Conservation (phyloP, 495 filamentous ascomycete species). For the Amphirosellinia nigrospora region DNA sequence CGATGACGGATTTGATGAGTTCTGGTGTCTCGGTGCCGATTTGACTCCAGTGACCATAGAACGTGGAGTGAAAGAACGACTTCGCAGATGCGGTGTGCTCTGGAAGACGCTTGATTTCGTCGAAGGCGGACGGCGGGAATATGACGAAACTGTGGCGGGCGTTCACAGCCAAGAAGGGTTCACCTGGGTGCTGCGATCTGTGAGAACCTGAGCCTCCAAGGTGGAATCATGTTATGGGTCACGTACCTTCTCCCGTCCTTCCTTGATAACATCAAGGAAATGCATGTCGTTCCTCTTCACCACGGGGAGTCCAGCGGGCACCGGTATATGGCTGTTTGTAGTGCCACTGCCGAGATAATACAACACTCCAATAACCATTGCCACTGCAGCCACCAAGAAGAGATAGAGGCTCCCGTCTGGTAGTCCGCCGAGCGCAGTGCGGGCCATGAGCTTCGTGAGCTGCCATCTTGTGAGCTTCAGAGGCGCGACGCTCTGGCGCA, state of each 20-base stretch:
- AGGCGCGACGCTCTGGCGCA: background rate
- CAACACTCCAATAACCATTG: background rate
- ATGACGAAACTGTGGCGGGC: background rate
- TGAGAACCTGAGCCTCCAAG: background rate
- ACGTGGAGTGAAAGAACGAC: background rate
- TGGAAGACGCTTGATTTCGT: conserved; percentile 13
- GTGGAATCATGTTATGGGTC: background rate
- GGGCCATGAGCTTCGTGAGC: background rate
- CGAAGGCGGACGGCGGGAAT: background rate
- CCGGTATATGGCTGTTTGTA: background rate
- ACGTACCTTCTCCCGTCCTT: background rate
- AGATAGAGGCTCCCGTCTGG: background rate
- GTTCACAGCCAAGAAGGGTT: background rate
- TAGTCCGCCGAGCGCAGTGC: background rate
- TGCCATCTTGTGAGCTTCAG: background rate
- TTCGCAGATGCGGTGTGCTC: background rate
- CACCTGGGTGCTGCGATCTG: background rate
- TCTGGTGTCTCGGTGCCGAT: background rate
- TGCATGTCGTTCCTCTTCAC: background rate
- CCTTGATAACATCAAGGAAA: background rate
- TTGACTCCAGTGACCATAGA: conserved; percentile 4
- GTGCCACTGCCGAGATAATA: background rate
- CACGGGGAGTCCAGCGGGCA: background rate
- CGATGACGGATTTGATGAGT: background rate
- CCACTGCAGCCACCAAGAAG: background rate